Percentiles rank a stretch among this genome's conserved stretches.
Evolutionary conservation across 345 rosid species (phyloP).

Genomic region (Rhizophora apiculata): DNA sequence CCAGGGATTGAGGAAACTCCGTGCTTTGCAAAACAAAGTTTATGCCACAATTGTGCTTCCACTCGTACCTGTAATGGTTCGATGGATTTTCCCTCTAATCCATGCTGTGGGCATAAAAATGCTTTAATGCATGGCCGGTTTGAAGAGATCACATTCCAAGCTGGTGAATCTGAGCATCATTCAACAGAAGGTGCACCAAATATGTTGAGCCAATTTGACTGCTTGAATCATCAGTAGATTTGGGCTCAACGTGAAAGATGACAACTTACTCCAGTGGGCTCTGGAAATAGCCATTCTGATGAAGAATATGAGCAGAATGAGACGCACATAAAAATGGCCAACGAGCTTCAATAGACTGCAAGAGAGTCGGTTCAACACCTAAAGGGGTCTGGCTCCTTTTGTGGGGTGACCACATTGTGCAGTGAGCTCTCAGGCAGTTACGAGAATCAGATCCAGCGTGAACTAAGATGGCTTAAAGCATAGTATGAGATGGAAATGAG

Average conservation of each 20-base stretch:
- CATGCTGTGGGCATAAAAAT: constrained; percentile 54
- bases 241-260: constrained; percentile 79
- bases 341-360: constrained; percentile 19
- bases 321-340: constrained; percentile 22
- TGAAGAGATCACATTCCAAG: constrained; percentile 69
- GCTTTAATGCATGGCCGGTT: constrained; percentile 83
- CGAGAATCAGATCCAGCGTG: constrained; percentile 35
- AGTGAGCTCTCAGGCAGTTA: constrained; percentile 33
- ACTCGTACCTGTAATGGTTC: constrained; percentile 71
- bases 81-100: constrained; percentile 43
- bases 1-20: constrained; percentile 67
- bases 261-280: constrained; percentile 59
- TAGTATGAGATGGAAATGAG: constrained; percentile 54
- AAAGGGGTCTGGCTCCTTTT: constrained; percentile 36
- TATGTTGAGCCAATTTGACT: constrained; percentile 24
- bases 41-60: constrained; percentile 65
- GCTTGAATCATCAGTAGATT: constrained; percentile 39
- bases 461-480: constrained; percentile 58
- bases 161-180: constrained; percentile 42
- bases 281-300: constrained; percentile 53
- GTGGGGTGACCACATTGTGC: constrained; percentile 23
- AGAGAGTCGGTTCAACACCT: constrained; percentile 27
- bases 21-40: constrained; percentile 40
- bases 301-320: constrained; percentile 43
- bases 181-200: constrained; percentile 31